Base-by-base conservation (phyloP, 352 stramenopile species). In the Peronosclerospora sorghi region DNA sequence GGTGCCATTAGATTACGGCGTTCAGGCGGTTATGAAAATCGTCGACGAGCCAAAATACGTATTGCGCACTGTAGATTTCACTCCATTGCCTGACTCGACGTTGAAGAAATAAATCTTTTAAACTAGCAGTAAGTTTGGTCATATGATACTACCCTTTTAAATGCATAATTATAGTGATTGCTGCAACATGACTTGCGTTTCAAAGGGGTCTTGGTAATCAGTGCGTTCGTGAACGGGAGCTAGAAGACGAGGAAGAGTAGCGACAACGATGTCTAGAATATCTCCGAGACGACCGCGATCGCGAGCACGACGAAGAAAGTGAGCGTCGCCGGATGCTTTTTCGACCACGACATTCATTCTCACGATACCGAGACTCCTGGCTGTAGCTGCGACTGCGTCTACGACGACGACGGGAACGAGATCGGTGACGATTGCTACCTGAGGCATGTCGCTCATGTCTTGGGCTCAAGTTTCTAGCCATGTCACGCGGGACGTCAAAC, bases 21-120 rank as follows among this genome's bases (percentile, higher is more conserved):
- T 93, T 10, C 80, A 93, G 50, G 80, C 78, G 3, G 80, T 93
- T 29, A 92, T 92, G 80, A 92, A 92, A 56, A 87, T 92, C 19
- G 68, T 72, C 20, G 76, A 88, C 41, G 80, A 88, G 45, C 80
- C 80, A 20, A 86, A 92, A 68, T 89, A 92, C 43, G 71, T 86
- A 35, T 56, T 92, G 24, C 76, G 78, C 26, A 92, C 80, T 29
- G 73, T 92, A 42, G 76, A 92, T 17, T 89, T 92, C 42, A 68
- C 56, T 10, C 50, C 48, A 9, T 36, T 52, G 28, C 44, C 56
- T 47, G 50, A 39, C 13, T 60, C 49, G 8, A 28, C 45, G 23
- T 44, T 45, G 14, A 58, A 58, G 45, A 65, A 62, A 46, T 51
- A 39, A 43, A 65, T 56, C 32, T 62, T 62, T 62, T 68, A 68